These are phyloP conservation scores for slime mould (Dictyostelium discoideum) DNA, from an alignment of 78 protist species.

Conservation along the genomic window dicty_2.7 NC_007089.4:3765001-3765500, in stretches of 20 bases:
- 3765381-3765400: neutral
- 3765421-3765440: too few relatives aligned
- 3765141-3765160: neutral
- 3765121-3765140: neutral
- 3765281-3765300: neutral
- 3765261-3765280: neutral
- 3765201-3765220: too few relatives aligned
- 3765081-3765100: neutral
- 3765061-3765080: neutral
- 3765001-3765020: neutral
- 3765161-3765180: too few relatives aligned
- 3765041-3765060: neutral
- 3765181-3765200: too few relatives aligned
- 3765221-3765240: too few relatives aligned
- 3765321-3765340: neutral
- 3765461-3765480: neutral
- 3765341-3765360: neutral
- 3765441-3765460: too few relatives aligned
- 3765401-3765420: neutral
- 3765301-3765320: neutral
- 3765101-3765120: neutral
- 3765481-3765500: conserved; percentile 53
- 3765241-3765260: too few relatives aligned
- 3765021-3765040: conserved; percentile 14
- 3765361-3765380: neutral